Evolutionary conservation across 495 filamentous ascomycete species (phyloP), one percentile per base, ranked within the genome.

Genomic region (Neurospora africana): DNA sequence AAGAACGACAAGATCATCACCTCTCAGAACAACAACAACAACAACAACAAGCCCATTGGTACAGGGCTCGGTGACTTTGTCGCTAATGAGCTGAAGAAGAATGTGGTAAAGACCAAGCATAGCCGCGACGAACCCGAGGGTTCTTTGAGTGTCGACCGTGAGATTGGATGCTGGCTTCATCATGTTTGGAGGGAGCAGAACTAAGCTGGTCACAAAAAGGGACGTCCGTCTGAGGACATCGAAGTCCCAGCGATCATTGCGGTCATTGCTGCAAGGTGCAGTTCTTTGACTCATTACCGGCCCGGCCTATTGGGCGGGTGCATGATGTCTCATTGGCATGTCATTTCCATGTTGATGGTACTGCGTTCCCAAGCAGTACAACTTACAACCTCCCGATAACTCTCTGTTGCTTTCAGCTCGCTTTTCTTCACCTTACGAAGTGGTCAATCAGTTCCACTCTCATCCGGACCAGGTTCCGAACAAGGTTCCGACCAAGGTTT

Each of bases 121-220:
- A 17, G 53, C 27, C 7, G 53, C 0, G 53, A 65, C 53, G 53
- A 65, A 35, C 53, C 53, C 0, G 0, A 19, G 23, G 53, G 53
- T 1, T 30, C 53, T 9, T 0, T 0, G 53, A 0, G 35, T 30
- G 0, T 65, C 0, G 53, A 65, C 15, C 0, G 0, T 0, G 53
- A 65, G 15, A 65, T 65, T 0, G 21, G 23, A 7, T 5, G 53
- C 0, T 61, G 53, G 53, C 11, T 61, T 5, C 7, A 17, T 1
- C 53, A 65, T 0, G 6, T 33, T 33, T 17, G 30, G 53, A 8
- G 30, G 6, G 15, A 15, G 2, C 27, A 30, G 27, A 9, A 65
- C 0, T 65, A 19, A 65, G 27, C 11, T 5, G 43, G n/a, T n/a
- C n/a, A 5, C 43, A 5, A 47, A 11, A n/a, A 47, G n/a, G 3